A percentile compares a stretch with the other conserved stretches of the same genome.
These are phyloP conservation scores for Saccharum officinarum DNA, from an alignment of 176 grass and related monocot species.

Conservation along the genomic window DNA sequence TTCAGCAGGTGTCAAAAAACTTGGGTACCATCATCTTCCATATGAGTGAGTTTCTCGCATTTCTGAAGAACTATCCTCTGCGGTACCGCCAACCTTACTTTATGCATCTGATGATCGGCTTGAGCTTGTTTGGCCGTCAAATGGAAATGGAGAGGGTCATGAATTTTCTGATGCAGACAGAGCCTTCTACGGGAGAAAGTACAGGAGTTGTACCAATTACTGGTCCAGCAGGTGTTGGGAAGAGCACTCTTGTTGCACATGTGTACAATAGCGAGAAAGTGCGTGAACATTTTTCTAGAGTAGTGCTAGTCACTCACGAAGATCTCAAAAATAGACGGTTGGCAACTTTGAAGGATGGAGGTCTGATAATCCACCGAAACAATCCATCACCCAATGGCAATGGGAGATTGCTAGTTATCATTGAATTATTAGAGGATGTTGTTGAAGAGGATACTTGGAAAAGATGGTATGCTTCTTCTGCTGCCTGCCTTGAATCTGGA, in stretches of 20 bases:
- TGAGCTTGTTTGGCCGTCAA: slow-evolving; percentile 9
- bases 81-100: neutral
- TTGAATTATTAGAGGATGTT: too few relatives aligned
- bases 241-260: slow-evolving; percentile 7
- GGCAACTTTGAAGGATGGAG: too few relatives aligned
- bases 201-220: neutral
- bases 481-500: too few relatives aligned
- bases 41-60: neutral
- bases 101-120: neutral
- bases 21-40: too few relatives aligned
- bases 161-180: neutral
- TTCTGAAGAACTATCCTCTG: slow-evolving; percentile 3
- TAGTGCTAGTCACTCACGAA: too few relatives aligned
- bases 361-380: too few relatives aligned
- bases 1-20: too few relatives aligned
- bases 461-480: too few relatives aligned
- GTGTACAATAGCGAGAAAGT: neutral
- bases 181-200: neutral
- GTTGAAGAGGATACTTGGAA: too few relatives aligned
- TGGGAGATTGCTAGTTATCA: too few relatives aligned
- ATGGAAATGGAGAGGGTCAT: neutral
- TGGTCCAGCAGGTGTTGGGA: slow-evolving; percentile 1
- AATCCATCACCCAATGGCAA: too few relatives aligned
- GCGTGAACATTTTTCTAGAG: neutral
- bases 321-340: too few relatives aligned